Percentiles rank a stretch among this genome's conserved stretches.
phyloP scores from a whole-genome alignment of 331 rosid genomes.

The Malus hybrid region DNA sequence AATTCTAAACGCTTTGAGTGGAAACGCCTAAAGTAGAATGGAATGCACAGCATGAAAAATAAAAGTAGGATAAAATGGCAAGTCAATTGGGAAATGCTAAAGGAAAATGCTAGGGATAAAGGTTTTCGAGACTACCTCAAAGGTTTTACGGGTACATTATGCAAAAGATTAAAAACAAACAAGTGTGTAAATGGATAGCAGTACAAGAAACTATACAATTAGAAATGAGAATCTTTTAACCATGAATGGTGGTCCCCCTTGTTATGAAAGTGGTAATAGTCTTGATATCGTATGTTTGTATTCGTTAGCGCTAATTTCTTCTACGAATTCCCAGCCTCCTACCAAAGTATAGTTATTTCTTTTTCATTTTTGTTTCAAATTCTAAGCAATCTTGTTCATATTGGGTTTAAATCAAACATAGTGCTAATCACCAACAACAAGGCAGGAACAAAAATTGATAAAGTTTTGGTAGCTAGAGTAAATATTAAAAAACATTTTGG shows the following conservation, averaged over 20 bases:
- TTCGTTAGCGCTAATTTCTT: background rate
- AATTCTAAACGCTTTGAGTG: no score
- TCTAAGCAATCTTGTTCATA: background rate
- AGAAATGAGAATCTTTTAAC: background rate
- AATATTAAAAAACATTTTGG: background rate
- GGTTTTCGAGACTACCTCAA: background rate
- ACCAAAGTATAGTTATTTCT: background rate
- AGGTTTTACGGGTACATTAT: no score
- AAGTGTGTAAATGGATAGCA: background rate
- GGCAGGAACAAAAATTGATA: background rate
- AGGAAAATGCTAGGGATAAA: background rate
- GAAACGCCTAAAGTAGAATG: background rate
- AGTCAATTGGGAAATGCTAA: background rate
- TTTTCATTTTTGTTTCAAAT: background rate
- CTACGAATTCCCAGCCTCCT: background rate
- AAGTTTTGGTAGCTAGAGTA: background rate
- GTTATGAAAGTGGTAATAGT: background rate
- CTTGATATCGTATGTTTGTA: background rate
- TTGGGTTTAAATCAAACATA: background rate
- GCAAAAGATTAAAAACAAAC: background rate
- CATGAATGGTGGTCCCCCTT: background rate
- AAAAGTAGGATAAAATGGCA: background rate
- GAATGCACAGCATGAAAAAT: background rate
- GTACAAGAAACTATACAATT: background rate
- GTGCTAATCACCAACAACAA: background rate